phyloP scores from a whole-genome alignment of 73 alveolate genomes.

The Tetrahymena elliotti region DNA sequence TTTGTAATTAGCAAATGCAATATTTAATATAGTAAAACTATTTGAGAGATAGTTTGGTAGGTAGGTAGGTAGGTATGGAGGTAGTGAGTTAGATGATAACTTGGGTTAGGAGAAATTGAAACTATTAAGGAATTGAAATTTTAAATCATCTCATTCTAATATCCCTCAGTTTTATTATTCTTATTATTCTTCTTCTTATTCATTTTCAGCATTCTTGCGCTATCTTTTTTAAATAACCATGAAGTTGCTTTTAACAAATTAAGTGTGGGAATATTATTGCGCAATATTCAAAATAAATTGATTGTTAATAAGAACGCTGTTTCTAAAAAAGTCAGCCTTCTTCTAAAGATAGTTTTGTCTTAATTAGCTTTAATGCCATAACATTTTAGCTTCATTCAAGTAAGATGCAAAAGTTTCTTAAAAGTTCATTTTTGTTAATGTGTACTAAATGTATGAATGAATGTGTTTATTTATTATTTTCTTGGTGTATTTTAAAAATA shows the following conservation, averaged over 20 bases:
- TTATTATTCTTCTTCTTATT: neutral
- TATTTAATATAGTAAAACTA: no score
- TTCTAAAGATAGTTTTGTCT: neutral
- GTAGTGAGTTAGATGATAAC: neutral
- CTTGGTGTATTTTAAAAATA: neutral
- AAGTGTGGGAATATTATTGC: neutral
- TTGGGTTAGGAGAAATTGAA: neutral
- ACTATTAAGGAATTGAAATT: neutral
- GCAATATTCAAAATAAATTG: neutral
- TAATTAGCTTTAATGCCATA: neutral
- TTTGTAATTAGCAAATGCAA: neutral
- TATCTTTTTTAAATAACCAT: neutral
- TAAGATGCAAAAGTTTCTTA: neutral
- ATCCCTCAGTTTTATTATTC: neutral
- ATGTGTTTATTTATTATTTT: no score
- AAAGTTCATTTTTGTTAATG: neutral
- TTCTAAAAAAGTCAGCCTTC: neutral
- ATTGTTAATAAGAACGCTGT: neutral
- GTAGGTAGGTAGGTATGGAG: neutral
- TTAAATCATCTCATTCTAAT: neutral
- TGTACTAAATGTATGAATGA: neutral
- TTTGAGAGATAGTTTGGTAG: neutral
- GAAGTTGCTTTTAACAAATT: neutral
- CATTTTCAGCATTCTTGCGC: neutral
- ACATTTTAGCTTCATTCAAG: neutral